Base-by-base conservation (phyloP, 257 asterid species). In the Cynanchum wilfordii region DNA sequence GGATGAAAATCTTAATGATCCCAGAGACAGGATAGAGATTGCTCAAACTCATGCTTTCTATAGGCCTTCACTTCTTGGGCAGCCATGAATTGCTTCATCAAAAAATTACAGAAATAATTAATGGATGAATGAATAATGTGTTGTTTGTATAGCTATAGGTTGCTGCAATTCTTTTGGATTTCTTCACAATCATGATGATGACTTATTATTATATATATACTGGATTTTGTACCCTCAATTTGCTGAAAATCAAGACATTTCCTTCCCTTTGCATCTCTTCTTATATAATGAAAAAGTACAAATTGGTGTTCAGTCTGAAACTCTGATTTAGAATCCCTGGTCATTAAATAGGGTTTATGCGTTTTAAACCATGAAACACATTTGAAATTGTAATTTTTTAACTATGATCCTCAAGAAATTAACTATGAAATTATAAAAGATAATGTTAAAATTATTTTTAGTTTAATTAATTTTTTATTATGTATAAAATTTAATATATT, bases 41-140 rank as follows among this genome's bases (percentile, higher is more conserved):
- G 97, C 98, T 9, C 98, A 92, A 66, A 88, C 86, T 6, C 97
- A 86, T 82, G 96, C 91, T n/a, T 85, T 90, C 66, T 92, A 88
- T 77, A 83, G 90, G 86, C 98, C 98, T 75, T 92, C 98, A 67
- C 97, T 92, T 67, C 97, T 92, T 69, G 90, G 89, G 22, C 77
- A 82, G 45, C 74, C 85, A 20, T 82, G 78, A 70, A 27, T 30
- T 52, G 68, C 42, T 29, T 54, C 38, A 33, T 24, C 42, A 25
- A 55, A 27, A 1, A 73, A 2, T 7, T 10, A 58, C 44, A 74
- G 69, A 52, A 62, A 72, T 27, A 57, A 60, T 47, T 65, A 33
- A 59, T 22, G 51, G 71, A 72, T 24, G 29, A 78, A 75, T 72
- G 10, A 42, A 10, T 68, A 67, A 49, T 66, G 38, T n/a, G n/a